phyloP scores from a whole-genome alignment of 1,284 basidiomycete species.

The Malassezia furfur region DNA sequence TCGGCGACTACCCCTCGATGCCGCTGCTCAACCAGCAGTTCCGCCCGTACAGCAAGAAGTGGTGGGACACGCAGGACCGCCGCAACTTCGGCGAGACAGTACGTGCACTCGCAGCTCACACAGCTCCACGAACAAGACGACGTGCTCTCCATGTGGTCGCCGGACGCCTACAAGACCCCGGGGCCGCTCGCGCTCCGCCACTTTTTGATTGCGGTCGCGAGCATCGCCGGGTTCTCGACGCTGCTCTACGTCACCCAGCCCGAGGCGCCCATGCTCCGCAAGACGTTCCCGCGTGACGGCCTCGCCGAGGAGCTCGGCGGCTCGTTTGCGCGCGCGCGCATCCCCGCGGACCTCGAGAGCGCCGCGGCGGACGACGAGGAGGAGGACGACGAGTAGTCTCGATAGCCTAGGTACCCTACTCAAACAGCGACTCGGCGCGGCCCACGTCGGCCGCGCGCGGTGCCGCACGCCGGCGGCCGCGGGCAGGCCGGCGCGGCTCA shows the following conservation, averaged over 20 bases:
- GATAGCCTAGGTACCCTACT: constrained; percentile 8
- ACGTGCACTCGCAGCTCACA: constrained; percentile 19
- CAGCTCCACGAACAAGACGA: constrained; percentile 45
- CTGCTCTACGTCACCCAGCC: constrained; percentile 33
- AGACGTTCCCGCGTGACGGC: constrained; percentile 44
- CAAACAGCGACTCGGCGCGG: constrained; percentile 8
- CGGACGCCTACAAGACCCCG: constrained; percentile 37
- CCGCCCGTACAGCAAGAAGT: constrained; percentile 38
- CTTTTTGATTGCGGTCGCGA: constrained; percentile 30
- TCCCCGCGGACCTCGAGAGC: neutral
- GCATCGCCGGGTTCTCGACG: constrained; percentile 23
- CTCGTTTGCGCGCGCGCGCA: neutral
- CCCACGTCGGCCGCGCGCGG: neutral
- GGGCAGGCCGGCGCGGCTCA: neutral
- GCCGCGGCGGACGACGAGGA: constrained; percentile 2
- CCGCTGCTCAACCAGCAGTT: constrained; percentile 31
- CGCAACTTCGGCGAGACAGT: constrained; percentile 44
- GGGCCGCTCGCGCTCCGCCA: constrained; percentile 35
- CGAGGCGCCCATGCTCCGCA: constrained; percentile 35
- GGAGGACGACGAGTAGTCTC: constrained; percentile 6
- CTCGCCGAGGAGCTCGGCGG: constrained; percentile 35
- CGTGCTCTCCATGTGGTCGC: constrained; percentile 45
- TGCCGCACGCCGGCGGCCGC: neutral
- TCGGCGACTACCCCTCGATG: constrained; percentile 45
- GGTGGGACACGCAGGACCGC: constrained; percentile 47